Percentiles rank a stretch among this genome's conserved stretches.
phyloP scores from a whole-genome alignment of 2,329 filamentous ascomycete species.

The Aspergillus bombycis region DNA sequence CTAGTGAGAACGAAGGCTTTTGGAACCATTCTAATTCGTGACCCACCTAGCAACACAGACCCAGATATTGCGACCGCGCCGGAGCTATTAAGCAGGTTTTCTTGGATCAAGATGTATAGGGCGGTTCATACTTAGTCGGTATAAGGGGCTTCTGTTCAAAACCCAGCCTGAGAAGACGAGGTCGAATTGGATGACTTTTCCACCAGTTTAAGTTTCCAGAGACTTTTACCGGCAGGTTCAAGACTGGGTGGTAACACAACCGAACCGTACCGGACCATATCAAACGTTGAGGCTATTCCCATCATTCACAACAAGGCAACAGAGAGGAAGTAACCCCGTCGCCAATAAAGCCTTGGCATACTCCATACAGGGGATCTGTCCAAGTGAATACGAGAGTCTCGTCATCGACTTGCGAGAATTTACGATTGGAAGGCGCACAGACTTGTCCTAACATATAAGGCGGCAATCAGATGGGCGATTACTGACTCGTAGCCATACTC shows the following conservation, averaged over 20 bases:
- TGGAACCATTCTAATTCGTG: background rate
- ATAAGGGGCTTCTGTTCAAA: background rate
- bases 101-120: background rate
- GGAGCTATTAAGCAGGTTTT: background rate
- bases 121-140: background rate
- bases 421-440: background rate
- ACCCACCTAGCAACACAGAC: too few relatives aligned
- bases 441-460: background rate
- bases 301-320: background rate
- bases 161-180: background rate
- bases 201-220: background rate
- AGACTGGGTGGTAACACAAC: background rate
- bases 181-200: background rate
- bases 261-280: background rate
- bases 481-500: background rate
- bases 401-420: background rate
- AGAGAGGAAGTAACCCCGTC: background rate
- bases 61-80: background rate
- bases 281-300: background rate
- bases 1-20: background rate
- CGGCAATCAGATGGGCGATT: too few relatives aligned
- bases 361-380: background rate
- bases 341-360: background rate
- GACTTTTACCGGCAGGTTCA: background rate
- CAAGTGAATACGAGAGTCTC: background rate